These are phyloP conservation scores for Telopea speciosissima DNA, from an alignment of 177 flowering plant species.

Conservation along the genomic window DNA sequence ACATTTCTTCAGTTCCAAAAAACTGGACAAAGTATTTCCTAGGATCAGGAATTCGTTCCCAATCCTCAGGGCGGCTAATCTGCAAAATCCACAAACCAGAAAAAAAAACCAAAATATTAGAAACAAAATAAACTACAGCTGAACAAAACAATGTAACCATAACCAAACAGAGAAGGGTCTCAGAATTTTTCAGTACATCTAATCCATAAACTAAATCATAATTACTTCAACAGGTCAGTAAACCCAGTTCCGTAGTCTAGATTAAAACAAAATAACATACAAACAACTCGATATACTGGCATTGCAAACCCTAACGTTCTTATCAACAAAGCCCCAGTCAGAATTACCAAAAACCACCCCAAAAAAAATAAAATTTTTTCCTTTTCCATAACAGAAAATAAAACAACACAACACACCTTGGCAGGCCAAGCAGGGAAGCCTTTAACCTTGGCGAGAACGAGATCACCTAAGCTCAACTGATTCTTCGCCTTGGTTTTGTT, in stretches of 20 bases:
- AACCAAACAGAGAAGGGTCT: neutral
- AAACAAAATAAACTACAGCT: neutral
- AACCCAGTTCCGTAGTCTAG: neutral
- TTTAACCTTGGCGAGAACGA: constrained; percentile 94
- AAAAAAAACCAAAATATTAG: constrained; percentile 3
- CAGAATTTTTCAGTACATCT: neutral
- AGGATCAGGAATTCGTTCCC: constrained; percentile 75
- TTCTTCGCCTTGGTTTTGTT: constrained; percentile 39
- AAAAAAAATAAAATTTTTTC: neutral
- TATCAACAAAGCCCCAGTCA: neutral
- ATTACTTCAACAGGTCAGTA: neutral
- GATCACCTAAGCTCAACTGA: constrained; percentile 79
- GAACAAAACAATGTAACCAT: neutral
- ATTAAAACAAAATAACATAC: too few relatives aligned
- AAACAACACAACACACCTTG: constrained; percentile 39
- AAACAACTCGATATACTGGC: neutral
- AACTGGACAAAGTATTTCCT: constrained; percentile 86
- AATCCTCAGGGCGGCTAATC: constrained; percentile 89
- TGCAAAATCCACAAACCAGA: constrained; percentile 30
- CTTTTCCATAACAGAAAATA: neutral
- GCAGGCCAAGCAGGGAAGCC: constrained; percentile 96
- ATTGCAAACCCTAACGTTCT: neutral
- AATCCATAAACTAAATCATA: neutral
- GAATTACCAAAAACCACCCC: neutral
- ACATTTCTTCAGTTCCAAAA: constrained; percentile 94